Conservation (phyloP, 2,329 filamentous ascomycete genomes). For the Fusarium stilboides region DNA sequence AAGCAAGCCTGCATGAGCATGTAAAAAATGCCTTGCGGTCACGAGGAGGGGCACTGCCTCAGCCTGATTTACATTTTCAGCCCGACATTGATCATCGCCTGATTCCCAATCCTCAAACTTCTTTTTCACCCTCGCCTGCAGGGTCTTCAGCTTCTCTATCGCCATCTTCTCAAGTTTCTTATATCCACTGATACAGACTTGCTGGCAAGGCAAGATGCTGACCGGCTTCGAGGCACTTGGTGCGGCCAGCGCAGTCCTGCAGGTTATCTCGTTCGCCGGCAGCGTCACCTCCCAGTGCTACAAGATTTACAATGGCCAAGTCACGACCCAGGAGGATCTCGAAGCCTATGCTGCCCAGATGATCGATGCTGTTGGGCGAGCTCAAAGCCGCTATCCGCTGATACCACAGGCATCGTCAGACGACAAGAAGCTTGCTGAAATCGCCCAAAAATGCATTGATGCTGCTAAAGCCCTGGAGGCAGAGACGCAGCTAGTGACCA, state of each 20-base stretch:
- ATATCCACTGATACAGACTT: too few relatives aligned
- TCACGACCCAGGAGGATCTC: constrained; percentile 1
- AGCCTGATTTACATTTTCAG: too few relatives aligned
- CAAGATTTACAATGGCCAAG: constrained; percentile 9
- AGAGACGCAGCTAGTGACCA: rapidly evolving
- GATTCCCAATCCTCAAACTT: too few relatives aligned
- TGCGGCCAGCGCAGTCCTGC: constrained; percentile 28
- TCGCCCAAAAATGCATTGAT: neutral
- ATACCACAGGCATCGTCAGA: neutral
- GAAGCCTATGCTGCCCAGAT: neutral
- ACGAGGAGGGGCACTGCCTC: too few relatives aligned
- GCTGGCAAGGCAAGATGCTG: neutral
- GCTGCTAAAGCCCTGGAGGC: rapidly evolving
- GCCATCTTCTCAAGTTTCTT: too few relatives aligned
- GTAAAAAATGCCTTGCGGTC: too few relatives aligned
- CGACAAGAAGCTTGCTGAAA: neutral
- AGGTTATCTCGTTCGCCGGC: constrained; percentile 28
- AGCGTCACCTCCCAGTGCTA: constrained; percentile 1
- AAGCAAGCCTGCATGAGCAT: too few relatives aligned
- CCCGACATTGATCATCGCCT: too few relatives aligned
- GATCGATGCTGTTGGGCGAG: neutral
- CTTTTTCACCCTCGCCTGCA: too few relatives aligned
- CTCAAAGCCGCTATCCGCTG: neutral
- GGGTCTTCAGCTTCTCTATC: too few relatives aligned
- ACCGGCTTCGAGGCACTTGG: constrained; percentile 25